Conservation (phyloP, 768 basidiomycete genomes). For the Jaapia argillacea region DNA sequence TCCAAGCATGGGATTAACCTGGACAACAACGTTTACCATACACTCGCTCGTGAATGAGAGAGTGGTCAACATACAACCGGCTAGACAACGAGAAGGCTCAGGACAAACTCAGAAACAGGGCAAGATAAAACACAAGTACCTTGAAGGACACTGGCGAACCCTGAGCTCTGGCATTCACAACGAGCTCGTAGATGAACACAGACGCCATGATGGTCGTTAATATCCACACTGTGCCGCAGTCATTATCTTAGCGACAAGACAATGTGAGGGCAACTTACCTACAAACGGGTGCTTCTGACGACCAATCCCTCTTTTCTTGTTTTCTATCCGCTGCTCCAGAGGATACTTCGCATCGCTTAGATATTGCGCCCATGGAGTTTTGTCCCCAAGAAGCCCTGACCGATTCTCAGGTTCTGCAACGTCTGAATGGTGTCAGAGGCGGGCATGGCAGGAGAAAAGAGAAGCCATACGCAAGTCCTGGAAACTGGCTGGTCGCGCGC, state of each 20-base stretch:
- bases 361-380: neutral
- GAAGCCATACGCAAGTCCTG: too few species aligned
- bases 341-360: constrained; percentile 37
- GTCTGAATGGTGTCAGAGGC: too few species aligned
- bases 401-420: too few species aligned
- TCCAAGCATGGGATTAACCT: constrained; percentile 86
- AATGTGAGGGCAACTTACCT: too few species aligned
- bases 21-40: too few species aligned
- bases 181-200: constrained; percentile 78
- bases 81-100: too few species aligned
- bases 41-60: too few species aligned
- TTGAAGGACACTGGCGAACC: constrained; percentile 83
- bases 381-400: too few species aligned
- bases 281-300: constrained; percentile 73
- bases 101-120: constrained; percentile 34
- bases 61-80: too few species aligned
- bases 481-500: too few species aligned
- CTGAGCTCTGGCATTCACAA: constrained; percentile 63
- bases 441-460: too few species aligned
- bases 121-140: constrained; percentile 23
- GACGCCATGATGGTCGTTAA: constrained; percentile 59
- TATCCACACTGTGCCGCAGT: constrained; percentile 38
- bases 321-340: constrained; percentile 73
- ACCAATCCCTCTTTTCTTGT: constrained; percentile 79
- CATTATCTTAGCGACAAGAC: too few species aligned